phyloP scores from a whole-genome alignment of 169 alveolate genomes.

The Perkinsus marinus region DNA sequence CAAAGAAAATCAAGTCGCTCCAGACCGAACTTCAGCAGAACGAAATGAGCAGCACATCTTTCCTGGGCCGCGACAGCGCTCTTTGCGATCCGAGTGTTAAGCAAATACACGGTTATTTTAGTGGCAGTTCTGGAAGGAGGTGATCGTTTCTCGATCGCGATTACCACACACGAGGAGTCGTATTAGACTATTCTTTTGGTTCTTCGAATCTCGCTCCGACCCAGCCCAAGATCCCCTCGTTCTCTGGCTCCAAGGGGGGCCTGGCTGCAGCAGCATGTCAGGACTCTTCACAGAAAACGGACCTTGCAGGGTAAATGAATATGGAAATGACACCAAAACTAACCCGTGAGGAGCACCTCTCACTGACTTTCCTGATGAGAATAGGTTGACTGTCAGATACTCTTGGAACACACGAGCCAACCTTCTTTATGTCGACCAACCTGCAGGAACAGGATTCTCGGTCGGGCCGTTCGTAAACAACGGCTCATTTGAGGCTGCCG shows the following conservation, averaged over 20 bases:
- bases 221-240: constrained; percentile 57
- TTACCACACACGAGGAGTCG: too few relatives aligned
- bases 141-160: too few relatives aligned
- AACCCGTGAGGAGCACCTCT: constrained; percentile 30
- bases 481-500: not conserved
- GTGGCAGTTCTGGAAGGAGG: too few relatives aligned
- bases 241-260: constrained; percentile 71
- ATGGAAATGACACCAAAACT: not conserved
- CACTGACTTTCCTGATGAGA: not conserved
- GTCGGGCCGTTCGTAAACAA: not conserved
- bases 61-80: too few relatives aligned
- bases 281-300: constrained; percentile 63
- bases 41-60: too few relatives aligned
- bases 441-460: constrained; percentile 68
- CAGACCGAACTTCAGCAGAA: too few relatives aligned
- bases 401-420: constrained; percentile 56
- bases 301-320: constrained; percentile 28
- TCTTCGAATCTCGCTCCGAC: constrained; percentile 1
- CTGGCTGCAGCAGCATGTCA: constrained; percentile 62
- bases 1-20: too few relatives aligned
- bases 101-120: too few relatives aligned
- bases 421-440: constrained; percentile 60
- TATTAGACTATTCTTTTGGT: constrained; percentile 14
- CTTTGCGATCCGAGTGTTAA: too few relatives aligned
- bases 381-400: not conserved